Conservation (phyloP, 2,329 filamentous ascomycete species). For the Eutypella sp. region DNA sequence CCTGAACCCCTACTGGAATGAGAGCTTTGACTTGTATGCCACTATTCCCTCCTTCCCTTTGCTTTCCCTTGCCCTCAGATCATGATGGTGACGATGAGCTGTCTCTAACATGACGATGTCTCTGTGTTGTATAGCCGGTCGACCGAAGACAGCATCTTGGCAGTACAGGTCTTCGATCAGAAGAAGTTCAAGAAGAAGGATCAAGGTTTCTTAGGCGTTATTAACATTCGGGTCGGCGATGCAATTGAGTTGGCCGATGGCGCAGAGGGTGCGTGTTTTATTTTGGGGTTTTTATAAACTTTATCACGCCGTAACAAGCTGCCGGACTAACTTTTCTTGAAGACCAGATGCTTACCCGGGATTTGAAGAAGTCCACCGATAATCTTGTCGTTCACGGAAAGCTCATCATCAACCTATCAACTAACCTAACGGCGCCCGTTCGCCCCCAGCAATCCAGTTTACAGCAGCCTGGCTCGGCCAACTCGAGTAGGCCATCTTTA, state of each 20-base stretch:
- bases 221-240: conserved; percentile 93
- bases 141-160: conserved; percentile 92
- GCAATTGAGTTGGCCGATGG: conserved; percentile 86
- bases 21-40: conserved; percentile 93
- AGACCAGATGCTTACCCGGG: conserved; percentile 98
- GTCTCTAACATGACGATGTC: conserved; percentile 14
- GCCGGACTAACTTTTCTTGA: conserved; percentile 30
- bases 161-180: conserved; percentile 98
- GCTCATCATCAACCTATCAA: conserved; percentile 92
- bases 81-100: background rate
- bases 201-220: conserved; percentile 94
- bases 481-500: conserved; percentile 42
- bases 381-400: conserved; percentile 98
- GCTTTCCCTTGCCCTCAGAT: conserved; percentile 13
- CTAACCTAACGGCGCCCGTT: conserved; percentile 72
- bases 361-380: conserved; percentile 96
- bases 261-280: conserved; percentile 95
- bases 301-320: no score
- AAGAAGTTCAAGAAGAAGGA: conserved; percentile 99
- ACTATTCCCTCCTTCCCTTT: background rate
- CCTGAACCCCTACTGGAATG: conserved; percentile 99
- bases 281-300: no score
- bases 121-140: conserved; percentile 67
- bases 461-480: conserved; percentile 26
- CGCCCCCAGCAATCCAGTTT: conserved; percentile 34